Percentiles rank a stretch among this genome's conserved stretches.
Evolutionary conservation across 805 yeast genomes (phyloP).

Genomic region (Wickerhamiella dianesei): DNA sequence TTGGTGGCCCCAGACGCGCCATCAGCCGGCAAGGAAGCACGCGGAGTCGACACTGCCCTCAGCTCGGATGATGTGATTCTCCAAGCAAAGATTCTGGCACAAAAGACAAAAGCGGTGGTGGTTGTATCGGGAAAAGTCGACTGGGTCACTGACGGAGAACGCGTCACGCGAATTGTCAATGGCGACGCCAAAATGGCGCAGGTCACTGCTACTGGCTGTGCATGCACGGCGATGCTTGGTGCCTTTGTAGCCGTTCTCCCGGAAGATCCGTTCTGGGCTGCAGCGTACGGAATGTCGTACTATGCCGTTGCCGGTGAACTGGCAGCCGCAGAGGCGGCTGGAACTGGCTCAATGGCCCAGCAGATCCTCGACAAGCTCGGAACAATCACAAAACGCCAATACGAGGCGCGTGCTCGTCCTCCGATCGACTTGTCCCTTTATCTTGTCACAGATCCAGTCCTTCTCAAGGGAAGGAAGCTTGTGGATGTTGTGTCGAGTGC

Average conservation of each 20-base stretch:
- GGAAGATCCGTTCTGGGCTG: constrained; percentile 5
- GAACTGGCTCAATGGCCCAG: constrained; percentile 17
- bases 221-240: constrained; percentile 15
- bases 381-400: constrained; percentile 11
- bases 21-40: constrained; percentile 2
- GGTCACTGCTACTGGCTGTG: constrained; percentile 19
- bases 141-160: constrained; percentile 11
- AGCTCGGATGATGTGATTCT: constrained; percentile 12
- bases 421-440: constrained; percentile 14
- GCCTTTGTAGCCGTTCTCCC: constrained; percentile 8
- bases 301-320: constrained; percentile 18
- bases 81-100: constrained; percentile 13
- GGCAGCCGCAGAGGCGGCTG: constrained; percentile 11
- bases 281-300: constrained; percentile 9
- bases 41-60: constrained; percentile 17
- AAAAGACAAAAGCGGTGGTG: constrained; percentile 6
- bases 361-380: constrained; percentile 13
- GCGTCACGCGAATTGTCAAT: constrained; percentile 8
- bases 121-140: constrained; percentile 16
- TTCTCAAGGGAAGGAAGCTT: constrained; percentile 7
- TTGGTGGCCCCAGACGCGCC: constrained; percentile 28
- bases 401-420: constrained; percentile 9
- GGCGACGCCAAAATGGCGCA: constrained; percentile 18
- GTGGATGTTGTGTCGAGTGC: constrained; percentile 29
- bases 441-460: constrained; percentile 16